Conservation (phyloP, 2,329 filamentous ascomycete species). For the Trichoderma endophyticum region DNA sequence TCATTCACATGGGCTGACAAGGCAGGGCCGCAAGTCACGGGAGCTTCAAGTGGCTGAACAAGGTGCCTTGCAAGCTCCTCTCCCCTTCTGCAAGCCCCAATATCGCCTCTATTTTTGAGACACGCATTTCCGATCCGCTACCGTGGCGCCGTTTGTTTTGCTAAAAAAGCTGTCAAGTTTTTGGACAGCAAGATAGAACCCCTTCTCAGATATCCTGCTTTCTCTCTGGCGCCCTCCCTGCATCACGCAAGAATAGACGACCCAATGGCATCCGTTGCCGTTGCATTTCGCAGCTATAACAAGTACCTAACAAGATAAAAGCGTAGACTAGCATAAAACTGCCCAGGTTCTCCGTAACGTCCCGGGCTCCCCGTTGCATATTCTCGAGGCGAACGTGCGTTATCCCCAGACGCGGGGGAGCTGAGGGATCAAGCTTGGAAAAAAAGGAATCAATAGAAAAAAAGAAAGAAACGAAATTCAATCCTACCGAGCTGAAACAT, state of each 20-base stretch:
- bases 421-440: background rate
- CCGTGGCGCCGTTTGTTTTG: background rate
- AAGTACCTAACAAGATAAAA: background rate
- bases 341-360: background rate
- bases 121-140: constrained; percentile 10
- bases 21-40: background rate
- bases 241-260: background rate
- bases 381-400: background rate
- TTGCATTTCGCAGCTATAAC: background rate
- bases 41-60: constrained; percentile 1
- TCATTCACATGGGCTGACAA: background rate
- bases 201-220: background rate
- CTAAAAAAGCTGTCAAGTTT: background rate
- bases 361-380: background rate
- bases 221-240: background rate
- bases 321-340: background rate
- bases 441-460: background rate
- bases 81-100: background rate
- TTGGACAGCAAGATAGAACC: background rate
- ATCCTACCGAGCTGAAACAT: background rate
- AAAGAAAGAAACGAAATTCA: background rate
- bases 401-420: background rate
- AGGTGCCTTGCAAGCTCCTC: background rate
- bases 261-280: background rate
- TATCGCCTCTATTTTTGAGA: background rate